Percentiles rank a stretch among this genome's conserved stretches.
phyloP scores from a whole-genome alignment of 2,329 filamentous ascomycete genomes.

The Colletotrichum incanum region DNA sequence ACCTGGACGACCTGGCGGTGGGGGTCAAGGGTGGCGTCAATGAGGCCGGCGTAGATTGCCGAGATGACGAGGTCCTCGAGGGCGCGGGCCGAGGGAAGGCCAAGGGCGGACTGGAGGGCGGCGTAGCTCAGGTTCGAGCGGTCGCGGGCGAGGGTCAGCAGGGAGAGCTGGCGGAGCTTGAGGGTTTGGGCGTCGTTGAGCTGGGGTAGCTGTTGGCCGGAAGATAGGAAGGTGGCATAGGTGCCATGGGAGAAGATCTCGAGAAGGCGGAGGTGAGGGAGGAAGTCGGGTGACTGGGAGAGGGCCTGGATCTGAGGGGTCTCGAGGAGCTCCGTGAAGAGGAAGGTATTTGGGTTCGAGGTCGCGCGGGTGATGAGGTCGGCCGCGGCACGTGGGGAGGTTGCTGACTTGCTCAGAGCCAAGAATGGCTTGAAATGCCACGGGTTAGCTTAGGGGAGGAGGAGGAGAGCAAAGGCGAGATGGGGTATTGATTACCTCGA shows the following conservation, averaged over 20 bases:
- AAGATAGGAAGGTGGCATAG: slow-evolving; percentile 79
- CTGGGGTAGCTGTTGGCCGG: slow-evolving; percentile 69
- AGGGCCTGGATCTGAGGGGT: slow-evolving; percentile 85
- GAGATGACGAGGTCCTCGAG: slow-evolving; percentile 91
- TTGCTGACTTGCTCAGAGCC: slow-evolving; percentile 88
- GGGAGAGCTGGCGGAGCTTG: slow-evolving; percentile 92
- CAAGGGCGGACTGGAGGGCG: slow-evolving; percentile 76
- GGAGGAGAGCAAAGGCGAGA: neutral
- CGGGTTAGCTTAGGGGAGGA: neutral
- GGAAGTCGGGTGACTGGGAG: slow-evolving; percentile 71
- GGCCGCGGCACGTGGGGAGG: slow-evolving; percentile 85
- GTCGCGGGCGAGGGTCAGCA: slow-evolving; percentile 84
- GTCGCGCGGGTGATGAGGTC: slow-evolving; percentile 92
- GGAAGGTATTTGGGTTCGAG: slow-evolving; percentile 88
- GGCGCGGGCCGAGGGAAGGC: slow-evolving; percentile 75
- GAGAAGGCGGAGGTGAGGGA: slow-evolving; percentile 78
- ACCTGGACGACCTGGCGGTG: slow-evolving; percentile 82
- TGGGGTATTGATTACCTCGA: slow-evolving; percentile 65
- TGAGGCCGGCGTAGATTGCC: slow-evolving; percentile 87
- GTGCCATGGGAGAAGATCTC: slow-evolving; percentile 95
- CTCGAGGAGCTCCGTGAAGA: slow-evolving; percentile 94
- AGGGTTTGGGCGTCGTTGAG: slow-evolving; percentile 81
- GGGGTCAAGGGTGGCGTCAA: slow-evolving; percentile 88
- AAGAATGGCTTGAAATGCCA: slow-evolving; percentile 84
- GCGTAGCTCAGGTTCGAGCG: slow-evolving; percentile 80